Conservation (phyloP, 78 protist species). For the Dictyostelium citrinum region DNA sequence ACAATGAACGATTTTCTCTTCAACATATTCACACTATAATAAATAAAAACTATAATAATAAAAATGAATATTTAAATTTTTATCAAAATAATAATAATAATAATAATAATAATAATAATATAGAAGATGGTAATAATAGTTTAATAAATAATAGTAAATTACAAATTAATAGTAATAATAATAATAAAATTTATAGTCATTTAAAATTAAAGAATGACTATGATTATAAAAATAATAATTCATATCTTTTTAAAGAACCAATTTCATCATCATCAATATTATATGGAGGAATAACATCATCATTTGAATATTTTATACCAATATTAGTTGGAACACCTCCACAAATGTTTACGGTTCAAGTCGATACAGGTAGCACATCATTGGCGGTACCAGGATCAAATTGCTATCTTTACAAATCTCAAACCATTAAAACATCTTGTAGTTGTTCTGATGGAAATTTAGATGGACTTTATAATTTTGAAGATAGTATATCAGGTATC, state of each 20-base stretch:
- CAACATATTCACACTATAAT: slow-evolving; percentile 5
- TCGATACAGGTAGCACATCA: slow-evolving; percentile 66
- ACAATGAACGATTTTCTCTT: not conserved
- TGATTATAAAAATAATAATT: not conserved
- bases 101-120: not conserved
- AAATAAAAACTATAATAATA: not conserved
- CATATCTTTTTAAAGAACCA: not conserved
- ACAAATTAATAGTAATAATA: not conserved
- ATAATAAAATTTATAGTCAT: not conserved
- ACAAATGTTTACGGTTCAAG: slow-evolving; percentile 42
- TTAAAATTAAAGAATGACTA: not conserved
- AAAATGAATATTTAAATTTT: not conserved
- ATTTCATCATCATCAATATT: not conserved
- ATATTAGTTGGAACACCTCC: slow-evolving; percentile 68
- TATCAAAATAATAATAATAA: not conserved
- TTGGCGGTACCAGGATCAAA: slow-evolving; percentile 16
- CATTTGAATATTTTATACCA: slow-evolving; percentile 40
- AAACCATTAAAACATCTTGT: slow-evolving; percentile 6
- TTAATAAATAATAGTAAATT: not conserved
- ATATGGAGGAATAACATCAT: slow-evolving; percentile 25
- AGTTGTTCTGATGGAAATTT: not conserved
- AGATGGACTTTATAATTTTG: not conserved
- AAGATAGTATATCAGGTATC: not conserved
- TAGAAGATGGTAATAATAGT: not conserved
- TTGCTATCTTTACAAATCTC: not conserved